Conservation (phyloP, 495 filamentous ascomycete species). For the Ascodesmis nigricans region DNA sequence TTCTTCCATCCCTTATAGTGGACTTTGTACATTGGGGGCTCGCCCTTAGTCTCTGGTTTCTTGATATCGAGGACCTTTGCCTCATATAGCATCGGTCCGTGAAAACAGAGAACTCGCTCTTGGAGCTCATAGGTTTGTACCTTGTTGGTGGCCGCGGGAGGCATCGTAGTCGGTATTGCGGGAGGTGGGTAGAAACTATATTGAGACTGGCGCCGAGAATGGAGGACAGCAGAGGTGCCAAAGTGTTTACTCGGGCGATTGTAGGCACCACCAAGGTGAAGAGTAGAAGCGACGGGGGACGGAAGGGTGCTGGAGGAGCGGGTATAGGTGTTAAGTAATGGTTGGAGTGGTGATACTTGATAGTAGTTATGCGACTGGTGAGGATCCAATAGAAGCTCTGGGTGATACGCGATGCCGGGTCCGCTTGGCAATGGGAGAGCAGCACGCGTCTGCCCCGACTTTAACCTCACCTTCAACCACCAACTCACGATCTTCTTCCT, state of each 20-base stretch:
- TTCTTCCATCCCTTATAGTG: conserved; percentile 99
- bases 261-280: background rate
- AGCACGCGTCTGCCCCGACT: background rate
- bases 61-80: conserved; percentile 71
- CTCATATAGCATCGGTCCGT: conserved; percentile 89
- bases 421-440: background rate
- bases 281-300: conserved; percentile 1
- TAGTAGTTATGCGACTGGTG: too few relatives aligned
- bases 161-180: conserved; percentile 33
- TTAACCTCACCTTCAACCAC: conserved; percentile 1
- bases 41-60: conserved; percentile 46
- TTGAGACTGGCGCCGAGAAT: background rate
- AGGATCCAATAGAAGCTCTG: conserved; percentile 1
- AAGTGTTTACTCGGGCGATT: conserved; percentile 6
- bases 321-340: too few relatives aligned
- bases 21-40: conserved; percentile 62
- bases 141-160: conserved; percentile 29
- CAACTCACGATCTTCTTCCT: background rate
- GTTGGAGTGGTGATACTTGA: too few relatives aligned
- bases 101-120: conserved; percentile 89
- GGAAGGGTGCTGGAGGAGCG: too few relatives aligned
- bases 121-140: conserved; percentile 53
- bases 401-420: background rate
- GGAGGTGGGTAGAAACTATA: background rate
- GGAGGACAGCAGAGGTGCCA: conserved; percentile 3